A percentile compares a stretch with the other conserved stretches of the same genome.
These are phyloP conservation scores for Crucibulum laeve DNA, from an alignment of 768 basidiomycete genomes.

Conservation along the genomic window DNA sequence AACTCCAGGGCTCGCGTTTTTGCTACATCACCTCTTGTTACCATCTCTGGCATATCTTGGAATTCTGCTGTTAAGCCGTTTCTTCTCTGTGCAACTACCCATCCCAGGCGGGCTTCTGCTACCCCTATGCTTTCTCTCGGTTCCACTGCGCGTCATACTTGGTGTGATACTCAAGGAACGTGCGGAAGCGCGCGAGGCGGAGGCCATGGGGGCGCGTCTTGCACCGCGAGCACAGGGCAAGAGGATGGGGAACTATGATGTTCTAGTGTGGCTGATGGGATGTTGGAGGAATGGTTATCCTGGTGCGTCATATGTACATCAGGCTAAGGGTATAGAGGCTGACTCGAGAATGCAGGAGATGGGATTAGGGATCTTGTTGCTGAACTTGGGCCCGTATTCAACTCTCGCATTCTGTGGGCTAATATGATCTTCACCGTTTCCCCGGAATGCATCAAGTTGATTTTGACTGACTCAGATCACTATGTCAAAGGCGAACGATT, in stretches of 20 bases:
- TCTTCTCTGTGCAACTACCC: no score
- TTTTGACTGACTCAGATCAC: constrained; percentile 22
- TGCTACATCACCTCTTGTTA: no score
- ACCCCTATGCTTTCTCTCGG: background rate
- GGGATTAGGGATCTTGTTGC: background rate
- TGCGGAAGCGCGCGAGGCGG: constrained; percentile 7
- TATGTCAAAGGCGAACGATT: constrained; percentile 20
- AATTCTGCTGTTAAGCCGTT: no score
- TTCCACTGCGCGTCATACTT: background rate
- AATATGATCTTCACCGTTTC: constrained; percentile 14
- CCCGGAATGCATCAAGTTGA: constrained; percentile 18
- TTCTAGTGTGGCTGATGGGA: constrained; percentile 13
- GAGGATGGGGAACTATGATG: constrained; percentile 20
- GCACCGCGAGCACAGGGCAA: constrained; percentile 12
- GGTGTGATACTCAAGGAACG: background rate
- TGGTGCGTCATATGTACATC: constrained; percentile 13
- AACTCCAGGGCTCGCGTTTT: no score
- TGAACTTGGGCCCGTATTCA: constrained; percentile 9
- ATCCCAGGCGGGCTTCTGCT: background rate
- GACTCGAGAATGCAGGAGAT: background rate
- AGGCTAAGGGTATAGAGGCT: background rate
- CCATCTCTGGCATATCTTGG: no score
- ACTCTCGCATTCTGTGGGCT: constrained; percentile 13
- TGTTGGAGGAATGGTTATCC: constrained; percentile 25
- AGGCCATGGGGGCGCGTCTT: constrained; percentile 19